Base-by-base conservation (phyloP, 1,139 yeast genomes). In the Suhomyces chickasaworum region DNA sequence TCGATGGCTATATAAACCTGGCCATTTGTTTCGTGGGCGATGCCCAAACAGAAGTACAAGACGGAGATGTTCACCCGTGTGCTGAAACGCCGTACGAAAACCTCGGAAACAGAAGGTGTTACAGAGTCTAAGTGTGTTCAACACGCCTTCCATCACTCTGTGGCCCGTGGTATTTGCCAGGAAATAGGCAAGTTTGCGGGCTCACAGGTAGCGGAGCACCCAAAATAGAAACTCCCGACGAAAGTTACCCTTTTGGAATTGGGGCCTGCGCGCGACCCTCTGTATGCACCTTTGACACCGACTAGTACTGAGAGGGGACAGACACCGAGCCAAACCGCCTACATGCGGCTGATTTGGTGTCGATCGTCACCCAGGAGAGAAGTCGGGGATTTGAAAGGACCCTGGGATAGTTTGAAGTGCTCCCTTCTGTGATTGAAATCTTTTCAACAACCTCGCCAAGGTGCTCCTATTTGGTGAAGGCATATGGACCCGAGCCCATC, bases 101-200 rank as follows among this genome's bases (percentile, higher is more conserved):
- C 18, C 41, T 30, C 45, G 25, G 37, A 46, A 42, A 18, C 18
- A 36, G 48, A 38, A 46, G 37, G 36, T 42, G 25, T 32, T 39
- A 25, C 46, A 39, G 46, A 42, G 46, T n/a, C 13, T n/a, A 7
- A 7, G 9, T 10, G 36, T 6, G 34, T 15, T 4, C 29, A 25
- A 13, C 29, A 25, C 29, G 29, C 29, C 29, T 25, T 25, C 29
- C 5, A 25, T 7, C 4, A 25, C 29, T 13, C 29, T 25, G 29
- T 25, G 13, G 29, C 13, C n/a, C 13, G 29, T 25, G 29, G 29
- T 25, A 33, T 3, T 9, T 18, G 21, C 6, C 23, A 18, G 22
- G 7, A 33, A 33, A 18, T 18, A n/a, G 36, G 36, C 15, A 18
- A 10, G 4, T 2, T 25, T 25, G n/a, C 29, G 29, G 29, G 29